phyloP scores from a whole-genome alignment of 352 stramenopile species.

The Bremia lactucae region DNA sequence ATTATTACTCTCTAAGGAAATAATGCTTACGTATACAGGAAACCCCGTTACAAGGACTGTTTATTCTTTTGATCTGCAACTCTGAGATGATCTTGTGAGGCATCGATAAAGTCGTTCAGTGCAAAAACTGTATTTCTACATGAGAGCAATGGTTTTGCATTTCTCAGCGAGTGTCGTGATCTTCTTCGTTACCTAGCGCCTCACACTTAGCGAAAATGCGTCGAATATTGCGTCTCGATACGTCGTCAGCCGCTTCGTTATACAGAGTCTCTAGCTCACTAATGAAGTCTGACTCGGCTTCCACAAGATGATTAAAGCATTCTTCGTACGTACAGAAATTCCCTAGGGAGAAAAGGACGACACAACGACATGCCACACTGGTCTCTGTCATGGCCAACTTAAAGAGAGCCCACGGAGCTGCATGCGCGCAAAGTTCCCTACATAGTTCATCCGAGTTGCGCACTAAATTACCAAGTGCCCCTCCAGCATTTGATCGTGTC shows the following conservation, averaged over 20 bases:
- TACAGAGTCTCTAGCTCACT: conserved; percentile 41
- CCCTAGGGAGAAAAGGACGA: too few species aligned
- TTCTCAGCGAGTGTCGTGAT: too few species aligned
- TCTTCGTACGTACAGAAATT: conserved; percentile 78
- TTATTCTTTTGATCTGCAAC: too few species aligned
- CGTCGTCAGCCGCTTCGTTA: conserved; percentile 49
- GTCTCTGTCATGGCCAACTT: conserved; percentile 51
- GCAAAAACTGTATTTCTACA: too few species aligned
- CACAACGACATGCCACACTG: conserved; percentile 52
- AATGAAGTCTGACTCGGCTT: conserved; percentile 29
- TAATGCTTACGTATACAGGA: too few species aligned
- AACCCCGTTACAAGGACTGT: too few species aligned
- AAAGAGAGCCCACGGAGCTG: conserved; percentile 61
- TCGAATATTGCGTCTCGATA: conserved; percentile 59
- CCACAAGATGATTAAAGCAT: conserved; percentile 51
- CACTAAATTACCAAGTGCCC: conserved; percentile 88
- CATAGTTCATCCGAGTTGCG: conserved; percentile 81
- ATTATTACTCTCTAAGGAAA: too few species aligned
- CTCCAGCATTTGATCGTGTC: conserved; percentile 86
- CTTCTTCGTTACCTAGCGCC: conserved; percentile 7
- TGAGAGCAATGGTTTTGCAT: too few species aligned
- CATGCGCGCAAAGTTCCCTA: conserved; percentile 59
- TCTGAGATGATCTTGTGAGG: too few species aligned
- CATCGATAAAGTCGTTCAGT: too few species aligned
- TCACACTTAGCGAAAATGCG: conserved; percentile 60